Base-by-base conservation (phyloP, 495 filamentous ascomycete genomes). In the Thozetella sp. region DNA sequence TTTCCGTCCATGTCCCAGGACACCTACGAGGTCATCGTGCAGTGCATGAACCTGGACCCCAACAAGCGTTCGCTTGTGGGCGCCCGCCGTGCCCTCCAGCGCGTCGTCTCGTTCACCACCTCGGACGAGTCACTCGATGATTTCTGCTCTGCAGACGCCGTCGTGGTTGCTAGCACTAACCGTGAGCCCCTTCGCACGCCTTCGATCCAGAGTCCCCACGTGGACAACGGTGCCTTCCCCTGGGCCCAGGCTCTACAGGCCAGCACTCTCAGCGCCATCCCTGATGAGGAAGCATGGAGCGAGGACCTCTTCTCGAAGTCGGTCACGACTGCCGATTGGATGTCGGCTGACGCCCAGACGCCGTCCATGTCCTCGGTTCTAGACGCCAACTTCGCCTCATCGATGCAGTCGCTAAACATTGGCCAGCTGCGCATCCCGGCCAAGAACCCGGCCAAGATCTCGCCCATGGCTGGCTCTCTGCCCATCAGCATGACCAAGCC, bases 1-100 rank as follows among this genome's bases (percentile, higher is more conserved):
- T 99, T 99, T 74, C 93, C 95, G 25, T 96, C 92, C 72, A 94
- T 99, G 93, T 97, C 94, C 57, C 92, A 96, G 69, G 95, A 99
- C 68, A 97, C 95, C 0, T 99, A 90, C 68, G 92, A 96, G 72
- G 92, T 98, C 61, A 83, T 99, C 73, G 83, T 88, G 25, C 84
- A 93, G 68, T 93, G 92, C 66, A 81, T 99, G 81, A 88, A 91
- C 61, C 78, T 98, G 63, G 93, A 98, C 74, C 96, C 95, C 12
- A 81, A 83, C 61, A 97, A 93, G 81, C 89, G 95, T 51, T 97
- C 93, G 13, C 79, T 99, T 40, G 78, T 80, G 26, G 89, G 80
- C 58, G 86, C 93, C 54, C 90, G 90, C 59, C 84, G 92, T 10
- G 88, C 87, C 48, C 86, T 98, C 51, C 73, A 87, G 55, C 87